A percentile compares a stretch with the other conserved stretches of the same genome.
Conservation (phyloP, 768 basidiomycete species). For the Tylopilus cervinicoccineus region DNA sequence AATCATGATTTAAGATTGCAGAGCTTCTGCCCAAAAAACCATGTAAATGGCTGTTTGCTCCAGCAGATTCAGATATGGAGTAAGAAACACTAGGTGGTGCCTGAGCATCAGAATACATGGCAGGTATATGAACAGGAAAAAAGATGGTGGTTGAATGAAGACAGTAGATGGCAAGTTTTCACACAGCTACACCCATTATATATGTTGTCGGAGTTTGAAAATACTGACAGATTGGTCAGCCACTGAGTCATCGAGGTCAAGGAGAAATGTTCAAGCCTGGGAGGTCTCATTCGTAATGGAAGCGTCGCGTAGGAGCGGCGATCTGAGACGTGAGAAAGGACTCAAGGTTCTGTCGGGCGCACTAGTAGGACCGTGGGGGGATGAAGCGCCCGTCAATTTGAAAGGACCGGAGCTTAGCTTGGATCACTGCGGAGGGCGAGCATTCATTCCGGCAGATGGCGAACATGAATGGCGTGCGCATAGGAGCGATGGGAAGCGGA, state of each 20-base stretch:
- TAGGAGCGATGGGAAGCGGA: constrained; percentile 2
- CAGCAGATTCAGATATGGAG: not conserved
- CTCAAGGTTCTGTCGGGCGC: constrained; percentile 15
- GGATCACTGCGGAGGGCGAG: not conserved
- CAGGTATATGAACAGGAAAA: not conserved
- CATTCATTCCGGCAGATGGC: constrained; percentile 1
- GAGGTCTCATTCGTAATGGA: not conserved
- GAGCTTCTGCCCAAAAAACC: constrained; percentile 4
- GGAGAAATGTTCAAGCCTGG: too few relatives aligned
- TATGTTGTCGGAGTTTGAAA: constrained; percentile 17
- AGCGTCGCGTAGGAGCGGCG: not conserved
- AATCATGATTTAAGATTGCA: not conserved
- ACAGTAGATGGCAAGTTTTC: not conserved
- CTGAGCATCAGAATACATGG: constrained; percentile 7
- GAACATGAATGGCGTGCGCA: not conserved
- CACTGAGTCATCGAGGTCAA: not conserved
- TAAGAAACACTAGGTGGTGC: not conserved
- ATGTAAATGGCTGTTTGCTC: not conserved
- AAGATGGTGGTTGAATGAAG: not conserved
- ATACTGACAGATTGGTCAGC: not conserved
- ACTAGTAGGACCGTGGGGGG: not conserved
- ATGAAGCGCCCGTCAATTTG: constrained; percentile 18
- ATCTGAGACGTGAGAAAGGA: constrained; percentile 10
- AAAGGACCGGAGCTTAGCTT: constrained; percentile 15
- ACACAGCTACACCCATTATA: constrained; percentile 8